phyloP scores from a whole-genome alignment of 768 basidiomycete species.

The Leccinum sublutescens region DNA sequence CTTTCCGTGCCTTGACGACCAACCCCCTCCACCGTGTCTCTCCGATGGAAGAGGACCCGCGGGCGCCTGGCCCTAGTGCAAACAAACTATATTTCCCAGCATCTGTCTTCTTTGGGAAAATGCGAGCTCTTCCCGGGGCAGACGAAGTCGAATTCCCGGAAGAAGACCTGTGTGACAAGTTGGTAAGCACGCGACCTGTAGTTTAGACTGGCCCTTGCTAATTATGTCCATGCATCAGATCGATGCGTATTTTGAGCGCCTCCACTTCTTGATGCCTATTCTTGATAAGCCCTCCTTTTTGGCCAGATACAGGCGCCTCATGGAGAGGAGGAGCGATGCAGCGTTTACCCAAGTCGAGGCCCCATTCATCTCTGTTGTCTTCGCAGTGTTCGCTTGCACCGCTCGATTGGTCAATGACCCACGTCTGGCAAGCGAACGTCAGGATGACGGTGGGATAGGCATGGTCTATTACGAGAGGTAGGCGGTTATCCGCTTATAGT shows the following conservation, averaged over 20 bases:
- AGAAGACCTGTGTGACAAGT: constrained; percentile 81
- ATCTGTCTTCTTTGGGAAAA: constrained; percentile 82
- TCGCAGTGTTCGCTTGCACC: constrained; percentile 89
- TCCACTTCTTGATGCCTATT: constrained; percentile 87
- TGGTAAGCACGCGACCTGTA: constrained; percentile 49
- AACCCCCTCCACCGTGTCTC: constrained; percentile 75
- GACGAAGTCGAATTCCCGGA: constrained; percentile 88
- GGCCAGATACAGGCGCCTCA: constrained; percentile 64
- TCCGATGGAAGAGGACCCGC: constrained; percentile 81
- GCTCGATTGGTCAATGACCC: constrained; percentile 76
- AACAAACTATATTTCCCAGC: constrained; percentile 90
- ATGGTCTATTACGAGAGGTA: constrained; percentile 90
- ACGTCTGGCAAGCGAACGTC: constrained; percentile 56
- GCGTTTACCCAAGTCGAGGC: constrained; percentile 57
- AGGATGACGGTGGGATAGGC: constrained; percentile 81
- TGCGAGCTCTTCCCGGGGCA: constrained; percentile 75
- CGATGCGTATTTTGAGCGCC: constrained; percentile 80
- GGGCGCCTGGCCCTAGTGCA: constrained; percentile 71
- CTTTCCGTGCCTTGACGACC: constrained; percentile 74
- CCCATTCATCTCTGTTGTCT: constrained; percentile 77
- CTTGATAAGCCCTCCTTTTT: constrained; percentile 85
- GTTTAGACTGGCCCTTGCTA: constrained; percentile 16
- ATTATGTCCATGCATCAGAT: constrained; percentile 49
- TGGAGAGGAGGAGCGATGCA: constrained; percentile 63
- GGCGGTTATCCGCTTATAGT: constrained; percentile 20